phyloP scores from a whole-genome alignment of 2,329 filamentous ascomycete species.

The Dendryphion nanum region DNA sequence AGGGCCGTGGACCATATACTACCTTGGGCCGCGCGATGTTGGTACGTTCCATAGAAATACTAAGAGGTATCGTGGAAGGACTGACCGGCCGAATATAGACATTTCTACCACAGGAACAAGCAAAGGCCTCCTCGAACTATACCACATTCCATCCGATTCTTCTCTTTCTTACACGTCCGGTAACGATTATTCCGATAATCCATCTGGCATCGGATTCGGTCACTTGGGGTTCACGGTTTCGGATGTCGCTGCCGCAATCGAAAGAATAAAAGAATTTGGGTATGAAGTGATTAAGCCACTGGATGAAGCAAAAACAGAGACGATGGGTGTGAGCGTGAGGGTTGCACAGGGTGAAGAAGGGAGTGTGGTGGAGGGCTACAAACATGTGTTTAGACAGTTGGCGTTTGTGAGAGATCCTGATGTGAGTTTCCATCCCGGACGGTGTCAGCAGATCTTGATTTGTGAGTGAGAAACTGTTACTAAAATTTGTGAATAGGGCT shows the following conservation, averaged over 20 bases:
- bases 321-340: constrained; percentile 22
- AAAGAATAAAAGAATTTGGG: constrained; percentile 19
- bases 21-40: constrained; percentile 28
- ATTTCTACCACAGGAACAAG: constrained; percentile 19
- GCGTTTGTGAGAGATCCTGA: constrained; percentile 36
- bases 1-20: constrained; percentile 36
- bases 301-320: constrained; percentile 19
- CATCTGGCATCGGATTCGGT: constrained; percentile 26
- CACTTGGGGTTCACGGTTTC: constrained; percentile 38
- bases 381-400: constrained; percentile 28
- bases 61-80: no score
- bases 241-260: constrained; percentile 23
- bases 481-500: constrained; percentile 20
- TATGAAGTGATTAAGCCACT: constrained; percentile 28
- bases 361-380: constrained; percentile 24
- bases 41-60: constrained; percentile 8
- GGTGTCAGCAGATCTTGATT: no score
- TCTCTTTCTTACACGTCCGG: constrained; percentile 21
- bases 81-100: constrained; percentile 6
- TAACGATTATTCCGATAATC: constrained; percentile 21
- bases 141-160: constrained; percentile 28
- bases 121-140: constrained; percentile 31
- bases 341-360: constrained; percentile 16
- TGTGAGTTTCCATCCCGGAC: no score
- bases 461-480: no score